These are phyloP conservation scores for Botrytis deweyae DNA, from an alignment of 2,329 filamentous ascomycete species.

Conservation along the genomic window DNA sequence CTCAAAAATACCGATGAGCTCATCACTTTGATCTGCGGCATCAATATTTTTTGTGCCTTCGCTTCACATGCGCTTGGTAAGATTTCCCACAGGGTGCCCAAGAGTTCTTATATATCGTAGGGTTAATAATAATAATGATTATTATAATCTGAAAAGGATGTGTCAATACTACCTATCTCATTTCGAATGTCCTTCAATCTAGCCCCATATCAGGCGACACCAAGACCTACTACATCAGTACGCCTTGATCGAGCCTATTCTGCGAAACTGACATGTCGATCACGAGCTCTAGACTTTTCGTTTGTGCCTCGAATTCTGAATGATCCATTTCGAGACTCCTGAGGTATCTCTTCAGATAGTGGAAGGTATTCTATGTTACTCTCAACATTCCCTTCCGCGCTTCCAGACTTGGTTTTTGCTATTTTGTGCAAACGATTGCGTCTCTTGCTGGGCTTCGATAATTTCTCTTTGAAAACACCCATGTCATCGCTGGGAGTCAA, in stretches of 20 bases:
- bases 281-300: not conserved
- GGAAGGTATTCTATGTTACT: not conserved
- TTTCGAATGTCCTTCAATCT: not conserved
- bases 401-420: not conserved
- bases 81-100: not conserved
- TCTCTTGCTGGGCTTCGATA: not conserved
- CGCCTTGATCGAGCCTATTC: not conserved
- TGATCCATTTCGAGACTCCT: not conserved
- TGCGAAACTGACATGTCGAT: conserved; percentile 8
- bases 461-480: not conserved
- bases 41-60: not conserved
- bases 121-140: not conserved
- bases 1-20: conserved; percentile 19
- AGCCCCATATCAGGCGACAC: not conserved
- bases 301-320: not conserved
- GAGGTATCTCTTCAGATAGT: not conserved
- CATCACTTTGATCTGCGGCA: not conserved
- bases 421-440: not conserved
- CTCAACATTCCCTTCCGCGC: not conserved
- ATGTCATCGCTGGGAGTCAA: not conserved
- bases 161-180: not conserved
- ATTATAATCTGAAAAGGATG: not conserved
- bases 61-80: not conserved
- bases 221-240: not conserved
- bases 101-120: not conserved